A percentile compares a stretch with the other conserved stretches of the same genome.
phyloP scores from a whole-genome alignment of 2,329 filamentous ascomycete species.

The Penicillium oxalicum region DNA sequence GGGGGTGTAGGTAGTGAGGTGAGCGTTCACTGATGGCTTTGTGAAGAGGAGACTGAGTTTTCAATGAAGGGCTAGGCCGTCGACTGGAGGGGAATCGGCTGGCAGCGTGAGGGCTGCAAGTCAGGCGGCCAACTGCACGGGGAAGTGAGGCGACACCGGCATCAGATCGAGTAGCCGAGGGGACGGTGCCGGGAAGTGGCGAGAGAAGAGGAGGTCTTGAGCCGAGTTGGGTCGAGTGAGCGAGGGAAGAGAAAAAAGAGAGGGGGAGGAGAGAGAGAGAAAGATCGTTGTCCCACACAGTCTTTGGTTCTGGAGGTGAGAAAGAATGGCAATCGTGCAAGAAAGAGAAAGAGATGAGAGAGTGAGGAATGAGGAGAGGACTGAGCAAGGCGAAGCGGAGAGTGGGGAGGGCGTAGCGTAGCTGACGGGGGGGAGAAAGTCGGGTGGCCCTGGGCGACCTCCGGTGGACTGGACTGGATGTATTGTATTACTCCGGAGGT shows the following conservation, averaged over 20 bases:
- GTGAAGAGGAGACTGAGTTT: neutral
- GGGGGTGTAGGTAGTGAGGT: neutral
- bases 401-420: conserved; percentile 16
- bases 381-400: conserved; percentile 20
- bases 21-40: conserved; percentile 9
- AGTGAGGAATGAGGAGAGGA: conserved; percentile 14
- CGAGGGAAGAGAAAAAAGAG: conserved; percentile 11
- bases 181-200: conserved; percentile 5
- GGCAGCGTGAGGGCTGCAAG: conserved; percentile 35
- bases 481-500: neutral
- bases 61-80: too few species aligned
- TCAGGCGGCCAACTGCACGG: conserved; percentile 35
- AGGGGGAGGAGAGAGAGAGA: conserved; percentile 5
- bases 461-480: neutral
- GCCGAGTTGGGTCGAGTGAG: conserved; percentile 11
- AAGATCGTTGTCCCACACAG: neutral
- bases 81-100: conserved; percentile 20
- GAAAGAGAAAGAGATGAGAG: conserved; percentile 8
- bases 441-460: conserved; percentile 2
- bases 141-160: conserved; percentile 25
- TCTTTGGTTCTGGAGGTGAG: neutral
- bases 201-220: conserved; percentile 13
- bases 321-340: too few species aligned
- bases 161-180: conserved; percentile 23
- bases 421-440: conserved; percentile 14